These are phyloP conservation scores for Ceratocystiopsis brevicomis DNA, from an alignment of 2,329 filamentous ascomycete species.

Conservation along the genomic window DNA sequence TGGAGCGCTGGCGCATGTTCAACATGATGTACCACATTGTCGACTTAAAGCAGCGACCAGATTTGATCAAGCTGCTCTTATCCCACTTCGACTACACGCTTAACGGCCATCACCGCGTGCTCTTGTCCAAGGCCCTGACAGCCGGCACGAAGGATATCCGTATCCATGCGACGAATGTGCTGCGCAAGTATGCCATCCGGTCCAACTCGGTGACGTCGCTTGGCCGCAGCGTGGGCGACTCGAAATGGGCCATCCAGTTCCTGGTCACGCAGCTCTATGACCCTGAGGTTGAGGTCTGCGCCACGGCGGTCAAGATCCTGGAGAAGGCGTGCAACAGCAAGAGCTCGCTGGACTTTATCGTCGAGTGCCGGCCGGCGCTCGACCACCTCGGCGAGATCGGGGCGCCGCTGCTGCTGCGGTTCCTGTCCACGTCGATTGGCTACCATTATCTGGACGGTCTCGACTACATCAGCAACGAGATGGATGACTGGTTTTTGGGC, in stretches of 20 bases:
- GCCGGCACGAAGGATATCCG: slow-evolving; percentile 81
- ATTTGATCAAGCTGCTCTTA: slow-evolving; percentile 74
- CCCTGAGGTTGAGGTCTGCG: slow-evolving; percentile 89
- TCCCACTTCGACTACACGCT: slow-evolving; percentile 84
- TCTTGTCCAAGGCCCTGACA: slow-evolving; percentile 85
- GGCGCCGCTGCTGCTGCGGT: slow-evolving; percentile 75
- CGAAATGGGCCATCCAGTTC: slow-evolving; percentile 89
- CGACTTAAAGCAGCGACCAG: slow-evolving; percentile 74
- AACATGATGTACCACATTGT: slow-evolving; percentile 99
- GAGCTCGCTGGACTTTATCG: slow-evolving; percentile 81
- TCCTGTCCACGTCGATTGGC: slow-evolving; percentile 86
- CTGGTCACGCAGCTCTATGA: slow-evolving; percentile 98
- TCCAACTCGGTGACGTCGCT: slow-evolving; percentile 9
- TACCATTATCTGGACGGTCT: slow-evolving; percentile 94
- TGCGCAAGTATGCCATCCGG: slow-evolving; percentile 67
- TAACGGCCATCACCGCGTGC: slow-evolving; percentile 73
- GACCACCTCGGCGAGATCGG: slow-evolving; percentile 95
- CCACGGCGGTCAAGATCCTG: slow-evolving; percentile 87
- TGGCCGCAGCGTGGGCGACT: slow-evolving; percentile 38
- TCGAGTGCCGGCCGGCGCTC: slow-evolving; percentile 82
- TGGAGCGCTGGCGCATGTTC: slow-evolving; percentile 94
- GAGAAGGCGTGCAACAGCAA: slow-evolving; percentile 95
- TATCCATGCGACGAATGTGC: slow-evolving; percentile 69
- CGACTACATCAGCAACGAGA: slow-evolving; percentile 97
- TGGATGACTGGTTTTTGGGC: slow-evolving; percentile 98